Evolutionary conservation across 768 basidiomycete genomes (phyloP).

Genomic region (Termitomyces sp.): DNA sequence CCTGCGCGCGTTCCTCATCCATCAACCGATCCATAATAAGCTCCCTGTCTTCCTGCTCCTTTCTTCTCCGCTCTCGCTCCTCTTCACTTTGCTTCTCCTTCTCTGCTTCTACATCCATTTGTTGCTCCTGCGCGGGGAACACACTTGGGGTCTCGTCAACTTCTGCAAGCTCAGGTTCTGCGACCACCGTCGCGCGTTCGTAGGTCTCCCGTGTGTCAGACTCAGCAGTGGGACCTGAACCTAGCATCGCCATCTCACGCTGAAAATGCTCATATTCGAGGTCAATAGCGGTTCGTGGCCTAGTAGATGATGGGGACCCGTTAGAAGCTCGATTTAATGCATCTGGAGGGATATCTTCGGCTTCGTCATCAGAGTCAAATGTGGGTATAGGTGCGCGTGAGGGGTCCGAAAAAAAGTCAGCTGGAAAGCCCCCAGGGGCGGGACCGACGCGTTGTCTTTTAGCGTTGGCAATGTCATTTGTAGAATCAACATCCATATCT

Average conservation of each 20-base stretch:
- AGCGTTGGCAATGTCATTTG: slow-evolving; percentile 14
- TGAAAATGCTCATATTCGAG: slow-evolving; percentile 74
- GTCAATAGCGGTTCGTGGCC: slow-evolving; percentile 40
- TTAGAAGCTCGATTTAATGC: slow-evolving; percentile 5
- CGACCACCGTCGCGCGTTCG: slow-evolving; percentile 64
- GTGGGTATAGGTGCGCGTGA: slow-evolving; percentile 39
- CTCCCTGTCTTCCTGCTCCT: slow-evolving; percentile 69
- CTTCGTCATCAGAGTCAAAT: slow-evolving; percentile 30
- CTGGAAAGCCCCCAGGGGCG: slow-evolving; percentile 39
- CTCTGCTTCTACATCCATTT: slow-evolving; percentile 18
- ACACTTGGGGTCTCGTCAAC: slow-evolving; percentile 36
- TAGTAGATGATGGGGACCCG: slow-evolving; percentile 11
- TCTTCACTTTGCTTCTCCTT: slow-evolving; percentile 29
- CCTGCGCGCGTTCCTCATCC: slow-evolving; percentile 83
- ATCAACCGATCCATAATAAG: slow-evolving; percentile 81
- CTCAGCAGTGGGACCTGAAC: slow-evolving; percentile 14
- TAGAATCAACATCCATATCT: slow-evolving; percentile 18
- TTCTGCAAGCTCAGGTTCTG: slow-evolving; percentile 53
- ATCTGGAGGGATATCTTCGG: slow-evolving; percentile 31
- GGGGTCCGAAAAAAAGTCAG: slow-evolving; percentile 80
- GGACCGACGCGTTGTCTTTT: slow-evolving; percentile 14
- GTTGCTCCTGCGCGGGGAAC: slow-evolving; percentile 33
- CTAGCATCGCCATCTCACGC: slow-evolving; percentile 52
- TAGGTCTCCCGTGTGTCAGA: slow-evolving; percentile 45
- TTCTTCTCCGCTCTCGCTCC: slow-evolving; percentile 40